A percentile compares a stretch with the other conserved stretches of the same genome.
Evolutionary conservation across 2,329 filamentous ascomycete species (phyloP).

Genomic region (Chaetomiaceae sp.): DNA sequence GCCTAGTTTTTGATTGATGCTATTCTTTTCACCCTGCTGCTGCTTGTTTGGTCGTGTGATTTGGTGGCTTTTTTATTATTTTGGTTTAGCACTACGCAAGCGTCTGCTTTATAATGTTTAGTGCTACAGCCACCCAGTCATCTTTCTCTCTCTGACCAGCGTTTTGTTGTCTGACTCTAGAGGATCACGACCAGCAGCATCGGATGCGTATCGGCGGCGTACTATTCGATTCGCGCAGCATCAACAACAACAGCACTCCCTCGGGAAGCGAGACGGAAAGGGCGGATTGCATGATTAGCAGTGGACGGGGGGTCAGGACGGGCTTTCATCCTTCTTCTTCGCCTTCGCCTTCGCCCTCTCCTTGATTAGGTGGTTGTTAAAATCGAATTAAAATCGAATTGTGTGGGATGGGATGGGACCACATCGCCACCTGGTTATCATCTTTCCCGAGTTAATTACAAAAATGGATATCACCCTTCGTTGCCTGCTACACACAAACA

Average conservation of each 20-base stretch:
- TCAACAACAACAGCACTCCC: slow-evolving; percentile 10
- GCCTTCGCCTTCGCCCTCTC: no score
- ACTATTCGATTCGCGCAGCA: not conserved
- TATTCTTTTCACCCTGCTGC: no score
- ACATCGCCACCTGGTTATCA: no score
- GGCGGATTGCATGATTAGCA: slow-evolving; percentile 10
- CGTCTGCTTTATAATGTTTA: not conserved
- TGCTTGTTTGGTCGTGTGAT: no score
- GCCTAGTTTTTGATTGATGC: slow-evolving; percentile 28
- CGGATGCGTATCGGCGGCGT: slow-evolving; percentile 13
- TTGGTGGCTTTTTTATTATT: not conserved
- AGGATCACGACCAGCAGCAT: slow-evolving; percentile 9
- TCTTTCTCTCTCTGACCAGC: slow-evolving; percentile 4
- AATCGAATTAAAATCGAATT: no score
- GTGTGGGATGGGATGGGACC: no score
- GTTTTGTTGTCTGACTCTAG: slow-evolving; percentile 13
- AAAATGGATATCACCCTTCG: no score
- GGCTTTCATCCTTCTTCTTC: no score
- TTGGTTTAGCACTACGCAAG: not conserved
- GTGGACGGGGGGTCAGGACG: slow-evolving; percentile 1
- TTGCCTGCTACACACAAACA: no score
- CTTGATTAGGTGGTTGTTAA: no score
- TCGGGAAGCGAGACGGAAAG: slow-evolving; percentile 17
- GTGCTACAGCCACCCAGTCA: not conserved
- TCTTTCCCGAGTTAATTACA: no score